phyloP scores from a whole-genome alignment of 2,329 filamentous ascomycete species.

The Pseudopyrenochaeta lycopersici region DNA sequence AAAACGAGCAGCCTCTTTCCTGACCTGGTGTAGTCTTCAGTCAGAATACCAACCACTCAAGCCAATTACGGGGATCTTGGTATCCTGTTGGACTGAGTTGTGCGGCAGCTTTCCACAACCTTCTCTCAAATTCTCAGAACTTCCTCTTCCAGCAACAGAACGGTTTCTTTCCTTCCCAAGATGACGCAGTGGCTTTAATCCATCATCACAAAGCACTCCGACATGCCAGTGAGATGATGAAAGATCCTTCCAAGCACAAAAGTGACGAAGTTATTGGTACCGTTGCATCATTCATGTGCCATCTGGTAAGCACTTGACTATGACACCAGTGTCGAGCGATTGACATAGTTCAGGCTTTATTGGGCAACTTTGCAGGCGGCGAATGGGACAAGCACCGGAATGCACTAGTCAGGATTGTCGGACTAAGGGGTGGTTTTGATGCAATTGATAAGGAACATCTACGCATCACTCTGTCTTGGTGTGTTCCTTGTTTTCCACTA shows the following conservation, averaged over 20 bases:
- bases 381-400: slow-evolving; percentile 35
- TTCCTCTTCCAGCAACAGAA: slow-evolving; percentile 29
- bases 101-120: slow-evolving; percentile 31
- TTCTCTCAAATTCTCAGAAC: slow-evolving; percentile 39
- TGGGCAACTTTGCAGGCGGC: slow-evolving; percentile 26
- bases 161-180: slow-evolving; percentile 28
- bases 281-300: slow-evolving; percentile 36
- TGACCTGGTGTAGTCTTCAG: slow-evolving; percentile 35
- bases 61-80: slow-evolving; percentile 35
- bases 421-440: slow-evolving; percentile 33
- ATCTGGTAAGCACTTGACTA: slow-evolving; percentile 27
- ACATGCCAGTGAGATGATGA: slow-evolving; percentile 27
- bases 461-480: slow-evolving; percentile 42
- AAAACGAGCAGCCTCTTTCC: slow-evolving; percentile 1
- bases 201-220: slow-evolving; percentile 35
- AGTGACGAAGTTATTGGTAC: slow-evolving; percentile 31
- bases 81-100: slow-evolving; percentile 35
- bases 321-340: not conserved
- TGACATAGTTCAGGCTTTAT: slow-evolving; percentile 20
- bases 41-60: slow-evolving; percentile 28
- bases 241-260: slow-evolving; percentile 26
- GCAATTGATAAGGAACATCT: slow-evolving; percentile 31
- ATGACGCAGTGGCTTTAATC: slow-evolving; percentile 28
- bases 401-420: slow-evolving; percentile 33
- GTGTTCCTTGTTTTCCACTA: not conserved